Base-by-base conservation (phyloP, 108 stramenopile species). In the Pseudonitzschia pungens region DNA sequence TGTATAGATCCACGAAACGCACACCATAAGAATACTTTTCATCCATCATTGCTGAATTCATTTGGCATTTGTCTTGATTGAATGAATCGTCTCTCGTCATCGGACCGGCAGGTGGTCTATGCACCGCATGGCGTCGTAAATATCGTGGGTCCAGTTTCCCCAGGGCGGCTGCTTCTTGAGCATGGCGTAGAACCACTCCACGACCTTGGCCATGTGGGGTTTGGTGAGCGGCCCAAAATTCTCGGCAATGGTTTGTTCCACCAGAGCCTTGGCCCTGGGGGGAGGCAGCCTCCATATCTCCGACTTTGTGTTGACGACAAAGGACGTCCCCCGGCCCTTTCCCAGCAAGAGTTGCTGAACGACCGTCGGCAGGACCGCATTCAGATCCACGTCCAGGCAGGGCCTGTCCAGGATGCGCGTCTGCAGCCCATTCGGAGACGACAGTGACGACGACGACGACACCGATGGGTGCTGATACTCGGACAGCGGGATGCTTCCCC, bases 111-210 rank as follows among this genome's bases (percentile, higher is more conserved):
- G 66, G 67, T 91, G 89, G 75, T 91, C 89, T 40, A 91, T 88
- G 73, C 87, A 88, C 69, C 89, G 42, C 89, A 91, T 88, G n/a
- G 84, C 89, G 71, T 91, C 89, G 32, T 91, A 91, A 40, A 91
- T 88, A 57, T 91, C 89, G 31, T 77, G 51, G 45, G 89, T 88
- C 89, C 89, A 91, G 45, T 79, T 85, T 36, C 75, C 81, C 89
- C 89, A 91, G 26, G 89, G 89, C 40, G 77, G 21, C 43, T 87
- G 72, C 56, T 91, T 91, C 68, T 91, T 91, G 36, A 88, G 28
- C 57, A 85, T 33, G n/a, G 84, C 84, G 54, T 87, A 83, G 72
- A 87, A 91, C 89, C 89, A 91, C 53, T 83, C 77, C 1, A 86
- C 68, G 26, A 88, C 84, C 50, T 84, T 85, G 0, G 45, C 45